Conservation (phyloP, 1,139 yeast genomes). For the Kluyveromyces sp. region DNA sequence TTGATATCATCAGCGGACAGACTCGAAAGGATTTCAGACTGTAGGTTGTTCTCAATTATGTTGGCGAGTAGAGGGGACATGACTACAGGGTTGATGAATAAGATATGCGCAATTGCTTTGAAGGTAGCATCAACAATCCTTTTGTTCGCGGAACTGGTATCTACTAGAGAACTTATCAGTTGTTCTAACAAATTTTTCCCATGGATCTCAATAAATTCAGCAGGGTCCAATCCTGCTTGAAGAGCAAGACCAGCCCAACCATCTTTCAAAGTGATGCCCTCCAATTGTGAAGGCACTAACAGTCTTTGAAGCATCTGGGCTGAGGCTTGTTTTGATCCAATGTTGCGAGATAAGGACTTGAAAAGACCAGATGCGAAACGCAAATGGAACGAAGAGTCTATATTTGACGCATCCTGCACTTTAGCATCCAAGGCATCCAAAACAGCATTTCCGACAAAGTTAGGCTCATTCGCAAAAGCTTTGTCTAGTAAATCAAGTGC, state of each 20-base stretch:
- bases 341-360: constrained; percentile 39
- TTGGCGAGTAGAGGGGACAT: constrained; percentile 48
- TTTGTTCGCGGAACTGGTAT: constrained; percentile 17
- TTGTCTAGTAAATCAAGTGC: constrained; percentile 17
- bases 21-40: constrained; percentile 26
- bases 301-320: constrained; percentile 39
- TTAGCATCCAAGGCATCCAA: constrained; percentile 21
- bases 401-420: constrained; percentile 9
- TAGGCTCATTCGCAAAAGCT: constrained; percentile 20
- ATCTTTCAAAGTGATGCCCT: constrained; percentile 37
- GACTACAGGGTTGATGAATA: constrained; percentile 61
- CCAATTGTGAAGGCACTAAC: constrained; percentile 52
- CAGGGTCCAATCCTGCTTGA: constrained; percentile 58
- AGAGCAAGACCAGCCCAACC: constrained; percentile 82
- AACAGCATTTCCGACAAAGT: constrained; percentile 20
- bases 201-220: constrained; percentile 42
- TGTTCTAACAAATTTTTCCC: constrained; percentile 36
- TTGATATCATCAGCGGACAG: constrained; percentile 41
- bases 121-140: constrained; percentile 37
- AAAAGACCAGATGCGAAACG: constrained; percentile 38
- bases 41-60: constrained; percentile 39
- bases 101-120: constrained; percentile 53
- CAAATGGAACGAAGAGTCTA: constrained; percentile 16
- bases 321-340: constrained; percentile 33
- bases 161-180: constrained; percentile 26